Percentiles rank a stretch among this genome's conserved stretches.
Evolutionary conservation across 164 flowering plant species (phyloP).

Genomic region (Piper longum): DNA sequence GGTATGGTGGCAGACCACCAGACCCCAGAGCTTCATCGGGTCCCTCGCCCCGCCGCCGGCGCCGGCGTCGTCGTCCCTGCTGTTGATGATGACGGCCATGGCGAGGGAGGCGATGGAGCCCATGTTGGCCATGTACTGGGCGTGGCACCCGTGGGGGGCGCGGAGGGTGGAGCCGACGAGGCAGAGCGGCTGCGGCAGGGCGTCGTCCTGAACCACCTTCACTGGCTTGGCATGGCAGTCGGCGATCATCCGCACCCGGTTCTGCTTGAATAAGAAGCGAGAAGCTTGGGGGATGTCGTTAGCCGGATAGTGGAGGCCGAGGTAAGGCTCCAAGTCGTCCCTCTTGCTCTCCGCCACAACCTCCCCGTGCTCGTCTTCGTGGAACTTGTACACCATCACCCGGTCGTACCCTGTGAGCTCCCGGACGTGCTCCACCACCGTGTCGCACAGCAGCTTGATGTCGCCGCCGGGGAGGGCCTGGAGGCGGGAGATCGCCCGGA

Average conservation of each 20-base stretch:
- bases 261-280: constrained; percentile 63
- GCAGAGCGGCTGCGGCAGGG: constrained; percentile 30
- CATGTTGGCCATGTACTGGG: constrained; percentile 64
- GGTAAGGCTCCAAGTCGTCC: constrained; percentile 56
- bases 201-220: constrained; percentile 32
- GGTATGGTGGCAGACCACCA: constrained; percentile 64
- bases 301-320: constrained; percentile 68
- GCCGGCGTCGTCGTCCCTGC: constrained; percentile 10
- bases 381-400: constrained; percentile 74
- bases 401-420: constrained; percentile 68
- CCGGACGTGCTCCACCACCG: constrained; percentile 47
- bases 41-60: neutral
- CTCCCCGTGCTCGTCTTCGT: constrained; percentile 81
- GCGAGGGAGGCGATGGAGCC: constrained; percentile 50
- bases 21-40: constrained; percentile 56
- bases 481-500: constrained; percentile 49
- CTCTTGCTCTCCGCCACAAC: constrained; percentile 53
- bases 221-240: constrained; percentile 46
- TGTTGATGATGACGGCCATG: constrained; percentile 40
- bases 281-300: constrained; percentile 72
- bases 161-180: constrained; percentile 52
- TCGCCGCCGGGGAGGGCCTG: constrained; percentile 63
- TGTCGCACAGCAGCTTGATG: constrained; percentile 39
- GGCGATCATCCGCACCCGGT: constrained; percentile 53
- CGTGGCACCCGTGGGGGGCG: constrained; percentile 56